phyloP scores from a whole-genome alignment of 805 yeast genomes.

The Cyberlindnera nakhonratchasimensis region DNA sequence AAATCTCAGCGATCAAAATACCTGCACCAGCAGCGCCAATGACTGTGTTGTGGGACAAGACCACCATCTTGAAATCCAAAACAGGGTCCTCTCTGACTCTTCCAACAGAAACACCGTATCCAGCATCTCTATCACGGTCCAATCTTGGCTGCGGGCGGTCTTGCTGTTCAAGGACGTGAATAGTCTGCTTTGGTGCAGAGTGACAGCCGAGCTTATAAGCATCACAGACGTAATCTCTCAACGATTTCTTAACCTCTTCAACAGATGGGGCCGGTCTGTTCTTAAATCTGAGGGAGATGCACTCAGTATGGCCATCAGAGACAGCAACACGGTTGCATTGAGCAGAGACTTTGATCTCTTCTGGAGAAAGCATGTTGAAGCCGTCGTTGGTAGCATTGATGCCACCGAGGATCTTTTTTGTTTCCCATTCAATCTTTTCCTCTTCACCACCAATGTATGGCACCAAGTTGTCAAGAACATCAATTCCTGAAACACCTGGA shows the following conservation, averaged over 20 bases:
- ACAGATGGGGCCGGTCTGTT: constrained; percentile 81
- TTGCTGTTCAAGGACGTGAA: constrained; percentile 84
- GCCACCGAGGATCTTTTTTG: constrained; percentile 84
- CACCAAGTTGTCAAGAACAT: constrained; percentile 87
- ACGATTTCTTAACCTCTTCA: constrained; percentile 68
- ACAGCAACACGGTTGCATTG: constrained; percentile 97
- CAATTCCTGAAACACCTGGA: constrained; percentile 96
- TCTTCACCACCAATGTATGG: constrained; percentile 97
- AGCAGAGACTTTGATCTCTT: constrained; percentile 83
- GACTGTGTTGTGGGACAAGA: constrained; percentile 94
- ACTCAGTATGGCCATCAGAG: constrained; percentile 96
- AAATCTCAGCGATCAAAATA: constrained; percentile 87
- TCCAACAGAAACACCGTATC: constrained; percentile 93
- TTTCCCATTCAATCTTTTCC: constrained; percentile 98
- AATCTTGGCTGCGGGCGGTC: constrained; percentile 98
- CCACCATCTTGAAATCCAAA: constrained; percentile 93
- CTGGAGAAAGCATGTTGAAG: constrained; percentile 56
- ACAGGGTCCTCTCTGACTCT: constrained; percentile 92
- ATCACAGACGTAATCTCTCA: constrained; percentile 77
- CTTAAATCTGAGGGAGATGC: constrained; percentile 82
- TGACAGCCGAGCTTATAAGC: constrained; percentile 76
- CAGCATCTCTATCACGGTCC: constrained; percentile 92
- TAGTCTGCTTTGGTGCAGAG: constrained; percentile 90
- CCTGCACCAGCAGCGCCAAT: constrained; percentile 99
- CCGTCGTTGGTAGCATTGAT: constrained; percentile 49